These are phyloP conservation scores for Fusarium sp. DNA, from an alignment of 2,329 filamentous ascomycete species.

Conservation along the genomic window DNA sequence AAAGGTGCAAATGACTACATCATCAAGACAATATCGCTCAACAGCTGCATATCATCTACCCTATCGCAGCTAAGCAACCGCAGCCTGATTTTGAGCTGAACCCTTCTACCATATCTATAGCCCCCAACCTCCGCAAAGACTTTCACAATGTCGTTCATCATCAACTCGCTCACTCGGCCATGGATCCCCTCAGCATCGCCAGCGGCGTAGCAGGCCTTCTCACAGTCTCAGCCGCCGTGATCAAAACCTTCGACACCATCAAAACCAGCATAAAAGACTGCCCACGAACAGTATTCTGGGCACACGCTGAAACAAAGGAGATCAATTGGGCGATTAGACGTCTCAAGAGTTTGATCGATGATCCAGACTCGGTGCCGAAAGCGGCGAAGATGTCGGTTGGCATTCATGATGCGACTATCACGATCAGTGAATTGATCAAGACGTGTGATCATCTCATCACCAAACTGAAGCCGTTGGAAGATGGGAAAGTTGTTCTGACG, in stretches of 20 bases:
- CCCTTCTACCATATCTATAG: neutral
- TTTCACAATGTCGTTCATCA: neutral
- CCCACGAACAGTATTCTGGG: slow-evolving; percentile 12
- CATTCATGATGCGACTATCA: slow-evolving; percentile 20
- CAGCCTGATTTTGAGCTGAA: slow-evolving; percentile 17
- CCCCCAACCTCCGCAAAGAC: neutral
- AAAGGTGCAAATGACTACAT: slow-evolving; percentile 1
- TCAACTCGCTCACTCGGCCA: neutral
- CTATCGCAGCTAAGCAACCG: neutral
- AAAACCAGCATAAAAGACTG: slow-evolving; percentile 4
- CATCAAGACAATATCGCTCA: slow-evolving; percentile 13
- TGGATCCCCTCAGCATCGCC: slow-evolving; percentile 20
- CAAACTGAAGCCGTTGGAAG: neutral
- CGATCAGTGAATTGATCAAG: slow-evolving; percentile 14
- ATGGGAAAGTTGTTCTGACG: neutral
- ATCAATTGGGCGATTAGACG: slow-evolving; percentile 17
- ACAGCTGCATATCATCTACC: neutral
- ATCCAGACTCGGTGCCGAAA: slow-evolving; percentile 13
- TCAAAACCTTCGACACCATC: slow-evolving; percentile 10
- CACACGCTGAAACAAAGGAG: slow-evolving; percentile 15
- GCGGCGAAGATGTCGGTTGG: slow-evolving; percentile 13
- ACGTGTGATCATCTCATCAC: slow-evolving; percentile 9
- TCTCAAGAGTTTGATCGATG: slow-evolving; percentile 15
- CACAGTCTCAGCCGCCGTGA: slow-evolving; percentile 7
- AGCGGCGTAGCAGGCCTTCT: slow-evolving; percentile 20